Conservation (phyloP, 805 yeast species). For the Spencermartinsiella europaea region DNA sequence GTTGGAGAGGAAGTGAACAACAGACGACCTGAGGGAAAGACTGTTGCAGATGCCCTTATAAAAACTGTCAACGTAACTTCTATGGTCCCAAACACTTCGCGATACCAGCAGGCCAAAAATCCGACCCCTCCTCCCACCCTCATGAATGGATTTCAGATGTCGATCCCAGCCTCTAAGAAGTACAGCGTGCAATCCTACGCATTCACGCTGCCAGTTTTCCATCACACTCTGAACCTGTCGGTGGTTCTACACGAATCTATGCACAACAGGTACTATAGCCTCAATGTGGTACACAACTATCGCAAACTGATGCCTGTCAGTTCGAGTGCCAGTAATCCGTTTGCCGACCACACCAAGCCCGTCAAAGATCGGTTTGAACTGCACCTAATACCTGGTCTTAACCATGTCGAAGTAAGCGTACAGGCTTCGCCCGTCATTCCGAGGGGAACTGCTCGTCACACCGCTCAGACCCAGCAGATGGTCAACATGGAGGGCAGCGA, state of each 20-base stretch:
- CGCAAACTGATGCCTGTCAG: slow-evolving; percentile 26
- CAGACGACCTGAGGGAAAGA: slow-evolving; percentile 17
- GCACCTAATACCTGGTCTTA: slow-evolving; percentile 31
- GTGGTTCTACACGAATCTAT: slow-evolving; percentile 41
- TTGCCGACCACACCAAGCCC: slow-evolving; percentile 21
- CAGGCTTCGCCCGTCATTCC: slow-evolving; percentile 19
- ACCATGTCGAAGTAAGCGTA: slow-evolving; percentile 30
- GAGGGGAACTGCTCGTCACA: slow-evolving; percentile 9
- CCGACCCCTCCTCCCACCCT: slow-evolving; percentile 21
- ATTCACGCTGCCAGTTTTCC: slow-evolving; percentile 43
- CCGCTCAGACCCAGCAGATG: slow-evolving; percentile 8
- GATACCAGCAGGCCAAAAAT: slow-evolving; percentile 28
- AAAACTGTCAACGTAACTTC: slow-evolving; percentile 31
- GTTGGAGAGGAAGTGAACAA: slow-evolving; percentile 16
- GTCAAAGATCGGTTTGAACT: slow-evolving; percentile 29
- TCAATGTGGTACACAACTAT: slow-evolving; percentile 30
- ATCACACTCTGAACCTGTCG: slow-evolving; percentile 42
- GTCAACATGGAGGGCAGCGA: slow-evolving; percentile 8
- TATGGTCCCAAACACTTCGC: slow-evolving; percentile 30
- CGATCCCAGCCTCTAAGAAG: slow-evolving; percentile 34
- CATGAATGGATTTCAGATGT: slow-evolving; percentile 36
- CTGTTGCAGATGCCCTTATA: slow-evolving; percentile 25
- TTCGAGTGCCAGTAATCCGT: slow-evolving; percentile 16
- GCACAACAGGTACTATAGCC: slow-evolving; percentile 28
- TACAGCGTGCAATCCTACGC: slow-evolving; percentile 38